Percentiles rank a stretch among this genome's conserved stretches.
phyloP scores from a whole-genome alignment of 768 basidiomycete genomes.

The Gelatoporia subvermispora region DNA sequence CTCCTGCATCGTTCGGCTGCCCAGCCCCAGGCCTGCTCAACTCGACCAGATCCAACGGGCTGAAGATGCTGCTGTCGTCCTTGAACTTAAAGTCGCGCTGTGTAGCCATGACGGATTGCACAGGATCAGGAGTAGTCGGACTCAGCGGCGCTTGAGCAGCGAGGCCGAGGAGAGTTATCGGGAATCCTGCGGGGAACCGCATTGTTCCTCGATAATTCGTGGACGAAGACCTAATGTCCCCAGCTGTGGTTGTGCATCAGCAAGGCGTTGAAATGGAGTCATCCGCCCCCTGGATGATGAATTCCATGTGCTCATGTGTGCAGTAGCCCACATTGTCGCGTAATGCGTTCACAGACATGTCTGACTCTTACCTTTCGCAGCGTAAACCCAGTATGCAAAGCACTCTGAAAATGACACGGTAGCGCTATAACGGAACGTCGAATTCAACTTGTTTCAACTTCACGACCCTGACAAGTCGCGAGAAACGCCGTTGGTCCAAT shows the following conservation, averaged over 20 bases:
- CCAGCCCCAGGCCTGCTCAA: slow-evolving; percentile 64
- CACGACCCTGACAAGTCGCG: too few relatives aligned
- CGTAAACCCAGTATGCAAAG: too few relatives aligned
- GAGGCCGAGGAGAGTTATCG: slow-evolving; percentile 46
- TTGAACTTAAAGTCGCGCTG: slow-evolving; percentile 51
- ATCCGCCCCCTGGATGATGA: too few relatives aligned
- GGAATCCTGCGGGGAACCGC: slow-evolving; percentile 41
- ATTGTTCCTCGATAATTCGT: slow-evolving; percentile 34
- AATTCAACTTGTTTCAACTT: too few relatives aligned
- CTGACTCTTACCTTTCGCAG: too few relatives aligned
- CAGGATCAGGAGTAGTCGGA: slow-evolving; percentile 7
- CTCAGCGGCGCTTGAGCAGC: slow-evolving; percentile 50
- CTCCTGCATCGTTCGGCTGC: slow-evolving; percentile 62
- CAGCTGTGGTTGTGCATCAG: slow-evolving; percentile 1
- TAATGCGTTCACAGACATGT: too few relatives aligned
- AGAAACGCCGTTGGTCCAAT: too few relatives aligned
- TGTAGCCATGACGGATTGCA: background rate
- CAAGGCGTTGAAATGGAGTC: background rate
- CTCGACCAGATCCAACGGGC: slow-evolving; percentile 66
- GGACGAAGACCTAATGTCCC: slow-evolving; percentile 1
- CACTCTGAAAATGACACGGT: too few relatives aligned
- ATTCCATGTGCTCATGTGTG: too few relatives aligned
- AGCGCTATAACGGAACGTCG: too few relatives aligned
- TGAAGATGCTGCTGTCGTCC: slow-evolving; percentile 53
- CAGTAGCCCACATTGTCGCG: too few relatives aligned